phyloP scores from a whole-genome alignment of 2,329 filamentous ascomycete species.

The Fusarium euwallaceae region DNA sequence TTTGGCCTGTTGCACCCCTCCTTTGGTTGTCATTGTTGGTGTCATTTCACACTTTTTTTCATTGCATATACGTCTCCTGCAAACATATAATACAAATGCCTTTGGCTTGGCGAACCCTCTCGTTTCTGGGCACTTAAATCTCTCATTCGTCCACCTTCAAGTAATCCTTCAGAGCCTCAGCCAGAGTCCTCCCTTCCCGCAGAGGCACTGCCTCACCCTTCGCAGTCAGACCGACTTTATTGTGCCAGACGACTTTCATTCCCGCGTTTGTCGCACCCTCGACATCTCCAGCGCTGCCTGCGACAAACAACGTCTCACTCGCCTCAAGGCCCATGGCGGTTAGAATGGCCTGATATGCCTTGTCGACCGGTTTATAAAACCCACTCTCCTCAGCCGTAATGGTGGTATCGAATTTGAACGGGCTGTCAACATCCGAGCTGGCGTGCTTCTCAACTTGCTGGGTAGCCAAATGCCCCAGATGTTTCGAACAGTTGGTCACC shows the following conservation, averaged over 20 bases:
- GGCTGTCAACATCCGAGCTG: conserved; percentile 16
- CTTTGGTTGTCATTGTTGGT: not conserved
- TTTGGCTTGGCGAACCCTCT: too few species aligned
- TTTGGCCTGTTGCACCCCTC: not conserved
- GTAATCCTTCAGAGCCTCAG: not conserved
- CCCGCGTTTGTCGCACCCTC: conserved; percentile 53
- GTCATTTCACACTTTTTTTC: not conserved
- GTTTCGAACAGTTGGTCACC: conserved; percentile 55
- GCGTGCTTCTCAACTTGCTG: conserved; percentile 4
- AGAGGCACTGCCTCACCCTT: conserved; percentile 41
- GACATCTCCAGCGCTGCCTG: conserved; percentile 57
- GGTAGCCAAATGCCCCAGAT: conserved; percentile 46
- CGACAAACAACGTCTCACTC: conserved; percentile 52
- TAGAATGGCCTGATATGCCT: conserved; percentile 52
- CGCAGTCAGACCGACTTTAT: conserved; percentile 47
- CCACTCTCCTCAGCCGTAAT: conserved; percentile 56
- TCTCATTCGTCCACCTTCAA: not conserved
- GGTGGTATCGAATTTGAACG: conserved; percentile 49
- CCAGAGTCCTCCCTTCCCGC: conserved; percentile 10
- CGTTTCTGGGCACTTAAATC: not conserved
- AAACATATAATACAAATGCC: not conserved
- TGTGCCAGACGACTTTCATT: conserved; percentile 57
- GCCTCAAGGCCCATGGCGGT: conserved; percentile 43
- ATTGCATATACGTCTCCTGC: not conserved
- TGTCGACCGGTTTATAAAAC: conserved; percentile 54